Evolutionary conservation across 2,329 filamentous ascomycete genomes (phyloP).

Genomic region (Talaromyces sp.): DNA sequence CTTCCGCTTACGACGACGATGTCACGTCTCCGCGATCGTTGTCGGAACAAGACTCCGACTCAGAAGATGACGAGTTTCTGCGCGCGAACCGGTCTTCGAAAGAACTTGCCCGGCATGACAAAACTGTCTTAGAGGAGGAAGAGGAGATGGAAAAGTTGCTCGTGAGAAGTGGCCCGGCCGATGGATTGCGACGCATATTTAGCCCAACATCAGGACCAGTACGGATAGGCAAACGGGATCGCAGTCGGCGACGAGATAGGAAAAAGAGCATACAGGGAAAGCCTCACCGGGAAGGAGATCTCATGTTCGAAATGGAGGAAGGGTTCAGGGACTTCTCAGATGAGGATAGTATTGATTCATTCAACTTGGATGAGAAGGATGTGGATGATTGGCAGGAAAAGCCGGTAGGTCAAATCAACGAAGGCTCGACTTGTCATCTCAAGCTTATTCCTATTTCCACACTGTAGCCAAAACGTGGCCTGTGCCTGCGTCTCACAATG

Average conservation of each 20-base stretch:
- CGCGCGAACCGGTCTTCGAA: slow-evolving; percentile 63
- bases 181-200: slow-evolving; percentile 41
- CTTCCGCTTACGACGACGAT: slow-evolving; percentile 64
- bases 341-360: slow-evolving; percentile 59
- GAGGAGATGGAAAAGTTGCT: slow-evolving; percentile 56
- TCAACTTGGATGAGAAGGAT: slow-evolving; percentile 47
- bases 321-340: slow-evolving; percentile 60
- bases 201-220: slow-evolving; percentile 45
- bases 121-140: slow-evolving; percentile 69
- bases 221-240: slow-evolving; percentile 51
- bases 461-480: slow-evolving; percentile 21
- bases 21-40: slow-evolving; percentile 61
- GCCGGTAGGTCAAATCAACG: slow-evolving; percentile 19
- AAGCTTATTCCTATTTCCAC: not conserved
- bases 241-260: slow-evolving; percentile 48
- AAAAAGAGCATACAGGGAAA: slow-evolving; percentile 48
- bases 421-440: not conserved
- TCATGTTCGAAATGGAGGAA: slow-evolving; percentile 91
- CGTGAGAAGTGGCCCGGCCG: slow-evolving; percentile 37
- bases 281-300: slow-evolving; percentile 63
- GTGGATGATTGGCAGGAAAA: slow-evolving; percentile 32
- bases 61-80: slow-evolving; percentile 68
- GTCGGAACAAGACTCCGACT: slow-evolving; percentile 68
- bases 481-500: slow-evolving; percentile 33
- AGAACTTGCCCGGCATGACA: slow-evolving; percentile 67